phyloP scores from a whole-genome alignment of 2,329 filamentous ascomycete species.

The Trichoderma arundinaceum region DNA sequence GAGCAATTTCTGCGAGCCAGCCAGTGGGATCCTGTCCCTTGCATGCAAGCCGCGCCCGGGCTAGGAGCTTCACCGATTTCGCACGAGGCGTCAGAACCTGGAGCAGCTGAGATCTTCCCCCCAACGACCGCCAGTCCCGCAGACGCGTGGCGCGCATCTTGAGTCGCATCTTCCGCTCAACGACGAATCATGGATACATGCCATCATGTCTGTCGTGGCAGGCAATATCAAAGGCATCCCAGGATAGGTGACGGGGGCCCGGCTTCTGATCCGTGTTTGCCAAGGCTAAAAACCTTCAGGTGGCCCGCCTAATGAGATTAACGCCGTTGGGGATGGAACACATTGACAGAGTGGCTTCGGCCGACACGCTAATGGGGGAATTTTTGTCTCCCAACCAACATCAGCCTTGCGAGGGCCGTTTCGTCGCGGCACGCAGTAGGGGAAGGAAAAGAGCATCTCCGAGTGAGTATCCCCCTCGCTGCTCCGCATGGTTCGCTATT shows the following conservation, averaged over 20 bases:
- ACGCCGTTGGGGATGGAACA: constrained; percentile 9
- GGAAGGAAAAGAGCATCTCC: too few relatives aligned
- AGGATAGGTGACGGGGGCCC: constrained; percentile 12
- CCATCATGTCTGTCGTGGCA: neutral
- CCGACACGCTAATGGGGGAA: constrained; percentile 26
- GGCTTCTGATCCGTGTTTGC: constrained; percentile 30
- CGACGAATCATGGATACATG: constrained; percentile 4
- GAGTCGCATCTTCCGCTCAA: constrained; percentile 19
- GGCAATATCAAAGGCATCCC: neutral
- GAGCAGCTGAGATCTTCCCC: constrained; percentile 27
- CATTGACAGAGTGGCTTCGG: constrained; percentile 12
- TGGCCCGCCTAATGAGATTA: constrained; percentile 24
- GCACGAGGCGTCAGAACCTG: constrained; percentile 22
- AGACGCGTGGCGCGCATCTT: constrained; percentile 20
- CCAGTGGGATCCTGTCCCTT: constrained; percentile 9
- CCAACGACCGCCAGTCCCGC: constrained; percentile 2
- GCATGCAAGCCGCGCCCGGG: neutral
- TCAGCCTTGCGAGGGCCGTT: constrained; percentile 24
- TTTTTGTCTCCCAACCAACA: constrained; percentile 8
- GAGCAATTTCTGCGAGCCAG: constrained; percentile 6
- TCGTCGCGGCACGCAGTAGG: neutral
- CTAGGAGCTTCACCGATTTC: constrained; percentile 19
- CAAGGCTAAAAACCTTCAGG: constrained; percentile 31
- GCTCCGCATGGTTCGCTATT: neutral
- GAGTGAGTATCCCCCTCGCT: constrained; percentile 1